phyloP scores from a whole-genome alignment of 768 basidiomycete species.

The Leccinum broughii region DNA sequence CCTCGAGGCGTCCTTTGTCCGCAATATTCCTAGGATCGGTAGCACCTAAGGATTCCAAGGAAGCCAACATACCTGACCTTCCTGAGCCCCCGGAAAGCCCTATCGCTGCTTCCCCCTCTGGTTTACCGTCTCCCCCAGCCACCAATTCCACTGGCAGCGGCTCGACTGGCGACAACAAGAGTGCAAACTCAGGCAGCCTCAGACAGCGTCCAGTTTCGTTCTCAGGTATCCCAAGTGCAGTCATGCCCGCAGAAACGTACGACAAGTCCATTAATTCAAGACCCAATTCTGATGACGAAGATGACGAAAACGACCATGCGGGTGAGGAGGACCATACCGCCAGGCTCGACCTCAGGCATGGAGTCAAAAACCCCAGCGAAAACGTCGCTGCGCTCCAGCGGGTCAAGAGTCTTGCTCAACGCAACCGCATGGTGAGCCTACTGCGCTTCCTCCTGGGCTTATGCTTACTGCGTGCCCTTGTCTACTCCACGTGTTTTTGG shows the following conservation, averaged over 20 bases:
- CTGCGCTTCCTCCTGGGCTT: slow-evolving; percentile 20
- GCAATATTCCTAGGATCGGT: slow-evolving; percentile 57
- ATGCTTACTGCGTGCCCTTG: slow-evolving; percentile 29
- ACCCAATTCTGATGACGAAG: slow-evolving; percentile 44
- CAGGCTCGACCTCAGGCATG: slow-evolving; percentile 41
- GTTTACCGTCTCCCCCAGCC: slow-evolving; percentile 80
- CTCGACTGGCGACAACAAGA: slow-evolving; percentile 63
- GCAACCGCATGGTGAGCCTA: slow-evolving; percentile 67
- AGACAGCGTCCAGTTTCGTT: slow-evolving; percentile 36
- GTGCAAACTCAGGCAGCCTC: slow-evolving; percentile 41
- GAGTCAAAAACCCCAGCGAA: slow-evolving; percentile 45
- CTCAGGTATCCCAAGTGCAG: slow-evolving; percentile 27
- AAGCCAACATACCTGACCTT: slow-evolving; percentile 56
- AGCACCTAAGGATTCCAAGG: slow-evolving; percentile 41
- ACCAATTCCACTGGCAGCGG: slow-evolving; percentile 85
- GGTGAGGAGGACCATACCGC: slow-evolving; percentile 69
- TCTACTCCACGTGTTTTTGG: slow-evolving; percentile 34
- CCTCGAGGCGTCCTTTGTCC: slow-evolving; percentile 55
- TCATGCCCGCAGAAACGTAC: slow-evolving; percentile 43
- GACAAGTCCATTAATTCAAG: slow-evolving; percentile 36
- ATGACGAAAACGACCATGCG: slow-evolving; percentile 48
- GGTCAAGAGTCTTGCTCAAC: slow-evolving; percentile 66
- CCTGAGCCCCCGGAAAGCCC: slow-evolving; percentile 70
- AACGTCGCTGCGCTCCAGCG: slow-evolving; percentile 63
- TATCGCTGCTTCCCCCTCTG: slow-evolving; percentile 54